A percentile compares a stretch with the other conserved stretches of the same genome.
phyloP scores from a whole-genome alignment of 176 grass and related monocot genomes.

The Triticum dicoccoides region DNA sequence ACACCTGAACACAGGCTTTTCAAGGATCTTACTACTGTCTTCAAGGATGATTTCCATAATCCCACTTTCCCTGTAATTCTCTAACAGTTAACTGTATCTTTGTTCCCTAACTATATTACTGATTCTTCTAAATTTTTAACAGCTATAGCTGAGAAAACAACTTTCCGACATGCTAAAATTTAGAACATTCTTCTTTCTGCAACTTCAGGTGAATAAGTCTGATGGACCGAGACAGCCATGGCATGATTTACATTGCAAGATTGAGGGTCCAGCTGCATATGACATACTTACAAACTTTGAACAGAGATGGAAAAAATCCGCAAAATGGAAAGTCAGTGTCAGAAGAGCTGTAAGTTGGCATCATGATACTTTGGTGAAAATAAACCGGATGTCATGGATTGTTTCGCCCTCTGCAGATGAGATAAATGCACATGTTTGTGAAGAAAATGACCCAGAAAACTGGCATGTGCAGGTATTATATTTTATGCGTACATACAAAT shows the following conservation, averaged over 20 bases:
- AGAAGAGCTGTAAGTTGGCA: constrained; percentile 76
- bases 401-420: constrained; percentile 54
- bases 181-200: constrained; percentile 1
- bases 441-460: constrained; percentile 73
- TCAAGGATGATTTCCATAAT: constrained; percentile 84
- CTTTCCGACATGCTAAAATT: neutral
- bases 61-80: constrained; percentile 77
- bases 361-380: constrained; percentile 76
- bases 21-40: constrained; percentile 66
- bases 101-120: neutral
- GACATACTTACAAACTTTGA: constrained; percentile 92
- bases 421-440: constrained; percentile 46
- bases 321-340: constrained; percentile 74
- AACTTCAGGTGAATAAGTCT: constrained; percentile 37
- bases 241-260: constrained; percentile 94
- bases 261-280: constrained; percentile 86
- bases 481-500: neutral
- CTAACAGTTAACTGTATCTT: neutral
- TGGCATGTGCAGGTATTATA: constrained; percentile 86
- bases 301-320: constrained; percentile 88
- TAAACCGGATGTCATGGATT: constrained; percentile 90
- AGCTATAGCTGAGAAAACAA: neutral
- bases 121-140: neutral
- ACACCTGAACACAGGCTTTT: constrained; percentile 90
- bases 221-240: constrained; percentile 83